Base-by-base conservation (phyloP, 2,329 filamentous ascomycete species). In the Sordariomycetes sp. region DNA sequence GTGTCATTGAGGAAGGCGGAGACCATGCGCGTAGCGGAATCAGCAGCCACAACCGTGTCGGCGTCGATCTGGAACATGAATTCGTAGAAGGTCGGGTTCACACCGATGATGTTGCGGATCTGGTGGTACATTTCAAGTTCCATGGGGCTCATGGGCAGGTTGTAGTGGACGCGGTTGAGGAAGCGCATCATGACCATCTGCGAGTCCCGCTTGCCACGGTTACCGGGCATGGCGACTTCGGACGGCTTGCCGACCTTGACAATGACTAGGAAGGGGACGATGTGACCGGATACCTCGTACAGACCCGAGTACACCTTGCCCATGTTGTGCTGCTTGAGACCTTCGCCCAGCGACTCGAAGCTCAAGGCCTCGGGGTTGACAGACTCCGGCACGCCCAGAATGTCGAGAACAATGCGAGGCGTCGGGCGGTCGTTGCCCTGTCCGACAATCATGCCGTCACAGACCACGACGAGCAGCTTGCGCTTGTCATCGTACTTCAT, bases 181-280 rank as follows among this genome's bases (percentile, higher is more conserved):
- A 99, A 99, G 62, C 94, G 87, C 94, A 99, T 99, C 61, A 97
- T 75, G 62, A 99, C 79, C 86, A 99, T 95, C 72, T 99, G 94
- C 57, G 94, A 97, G 72, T 99, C 94, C 80, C 94, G 92, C 80
- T 99, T 99, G 72, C 94, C 94, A 79, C 94, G 88, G 76, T 99
- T 99, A 70, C 94, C 94, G 60, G 94, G 74, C 65, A 95, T 96
- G 22, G 89, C 86, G 62, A 96, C 91, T 70, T 99, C 94, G 2
- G 92, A 96, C 64, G 95, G 90, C 74, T 99, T 99, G 68, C 94
- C 94, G 63, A 97, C 84, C 78, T 99, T 99, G 72, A 97, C 91
- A 52, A 99, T 79, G 56, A 99, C 94, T 69, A 99, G 70, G 81
- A 96, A 99, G 24, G 94, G 94, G 52, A 99, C 94, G 63, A 99